Percentiles rank a stretch among this genome's conserved stretches.
phyloP scores from a whole-genome alignment of 805 yeast genomes.

The Myxozyma kluyveri region DNA sequence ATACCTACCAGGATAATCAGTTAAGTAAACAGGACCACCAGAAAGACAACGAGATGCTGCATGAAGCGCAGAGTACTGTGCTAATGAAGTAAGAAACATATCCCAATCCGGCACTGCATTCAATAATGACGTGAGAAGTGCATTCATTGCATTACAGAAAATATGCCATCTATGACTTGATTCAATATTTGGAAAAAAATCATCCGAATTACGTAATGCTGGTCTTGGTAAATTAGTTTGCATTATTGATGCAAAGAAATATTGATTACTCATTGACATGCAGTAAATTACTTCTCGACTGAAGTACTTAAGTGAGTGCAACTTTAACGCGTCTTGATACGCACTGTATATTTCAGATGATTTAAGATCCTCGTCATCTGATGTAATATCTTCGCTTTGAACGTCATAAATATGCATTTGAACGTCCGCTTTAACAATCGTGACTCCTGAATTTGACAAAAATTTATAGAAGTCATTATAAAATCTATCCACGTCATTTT shows the following conservation, averaged over 20 bases:
- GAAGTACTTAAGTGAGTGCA: conserved; percentile 28
- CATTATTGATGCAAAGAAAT: conserved; percentile 23
- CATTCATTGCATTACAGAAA: conserved; percentile 33
- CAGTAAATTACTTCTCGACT: conserved; percentile 34
- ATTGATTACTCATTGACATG: conserved; percentile 35
- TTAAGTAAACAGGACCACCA: conserved; percentile 37
- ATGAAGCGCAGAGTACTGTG: conserved; percentile 31
- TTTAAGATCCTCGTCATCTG: conserved; percentile 25
- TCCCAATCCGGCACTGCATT: conserved; percentile 35
- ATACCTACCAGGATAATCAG: conserved; percentile 33
- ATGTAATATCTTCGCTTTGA: conserved; percentile 21
- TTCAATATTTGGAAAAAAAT: conserved; percentile 35
- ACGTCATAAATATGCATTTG: conserved; percentile 33
- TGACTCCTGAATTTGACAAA: conserved; percentile 31
- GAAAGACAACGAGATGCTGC: conserved; percentile 36
- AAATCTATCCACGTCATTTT: conserved; percentile 27
- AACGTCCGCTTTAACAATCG: conserved; percentile 36
- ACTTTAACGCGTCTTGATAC: conserved; percentile 34
- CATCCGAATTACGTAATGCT: conserved; percentile 36
- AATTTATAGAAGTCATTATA: conserved; percentile 35
- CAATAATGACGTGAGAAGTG: conserved; percentile 31
- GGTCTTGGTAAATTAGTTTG: conserved; percentile 28
- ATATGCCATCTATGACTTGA: conserved; percentile 37
- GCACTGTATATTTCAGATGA: conserved; percentile 21
- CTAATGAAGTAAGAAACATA: conserved; percentile 35